Conservation (phyloP, 306 rosid genomes). For the Pyrus communis region DNA sequence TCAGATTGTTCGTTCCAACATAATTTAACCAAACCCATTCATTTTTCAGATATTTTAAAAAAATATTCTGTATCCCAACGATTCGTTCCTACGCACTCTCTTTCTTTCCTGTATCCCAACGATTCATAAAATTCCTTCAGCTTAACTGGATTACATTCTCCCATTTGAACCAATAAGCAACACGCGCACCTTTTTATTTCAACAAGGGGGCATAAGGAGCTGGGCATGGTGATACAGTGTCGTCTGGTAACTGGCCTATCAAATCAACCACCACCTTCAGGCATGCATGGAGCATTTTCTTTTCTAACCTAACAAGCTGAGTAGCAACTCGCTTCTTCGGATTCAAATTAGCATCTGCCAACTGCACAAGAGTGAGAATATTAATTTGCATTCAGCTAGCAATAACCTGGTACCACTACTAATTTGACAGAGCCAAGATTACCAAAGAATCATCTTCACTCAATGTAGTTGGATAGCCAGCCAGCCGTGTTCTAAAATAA, state of each 20-base stretch:
- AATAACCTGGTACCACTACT: neutral
- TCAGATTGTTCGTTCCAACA: neutral
- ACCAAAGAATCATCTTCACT: slow-evolving; percentile 84
- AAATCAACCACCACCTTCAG: slow-evolving; percentile 53
- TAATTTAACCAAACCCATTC: no score
- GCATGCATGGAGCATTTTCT: slow-evolving; percentile 89
- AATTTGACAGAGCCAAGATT: slow-evolving; percentile 3
- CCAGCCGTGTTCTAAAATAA: slow-evolving; percentile 71
- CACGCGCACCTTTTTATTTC: slow-evolving; percentile 42
- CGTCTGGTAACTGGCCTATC: slow-evolving; percentile 69
- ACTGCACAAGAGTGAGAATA: slow-evolving; percentile 34
- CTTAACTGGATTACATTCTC: slow-evolving; percentile 27
- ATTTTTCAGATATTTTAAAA: no score
- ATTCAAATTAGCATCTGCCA: slow-evolving; percentile 57
- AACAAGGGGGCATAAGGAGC: slow-evolving; percentile 76
- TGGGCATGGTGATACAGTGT: slow-evolving; percentile 77
- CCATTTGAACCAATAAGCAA: slow-evolving; percentile 9
- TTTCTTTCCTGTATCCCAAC: neutral
- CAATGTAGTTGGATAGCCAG: slow-evolving; percentile 84
- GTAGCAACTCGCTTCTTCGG: slow-evolving; percentile 86
- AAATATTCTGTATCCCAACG: no score
- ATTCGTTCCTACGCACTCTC: neutral
- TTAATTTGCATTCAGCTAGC: slow-evolving; percentile 11
- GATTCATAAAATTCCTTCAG: slow-evolving; percentile 3
- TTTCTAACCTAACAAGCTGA: slow-evolving; percentile 67